Evolutionary conservation across 495 filamentous ascomycete genomes (phyloP).

Genomic region (Filosporella fistucella): DNA sequence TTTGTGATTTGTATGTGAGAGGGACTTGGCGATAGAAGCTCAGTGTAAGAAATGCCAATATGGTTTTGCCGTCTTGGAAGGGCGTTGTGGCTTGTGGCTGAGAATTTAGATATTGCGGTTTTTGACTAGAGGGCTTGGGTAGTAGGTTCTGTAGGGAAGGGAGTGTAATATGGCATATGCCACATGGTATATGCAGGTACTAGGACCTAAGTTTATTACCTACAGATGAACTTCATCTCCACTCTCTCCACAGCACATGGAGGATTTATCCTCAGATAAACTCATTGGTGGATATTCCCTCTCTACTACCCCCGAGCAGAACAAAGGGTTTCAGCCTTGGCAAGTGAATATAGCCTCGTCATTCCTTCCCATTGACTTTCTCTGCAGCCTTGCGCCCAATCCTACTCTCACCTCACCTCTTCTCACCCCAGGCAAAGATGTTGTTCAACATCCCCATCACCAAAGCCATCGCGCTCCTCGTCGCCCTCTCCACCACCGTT

Average conservation of each 20-base stretch:
- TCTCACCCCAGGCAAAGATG: not conserved
- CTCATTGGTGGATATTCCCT: constrained; percentile 1
- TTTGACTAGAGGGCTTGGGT: too few relatives aligned
- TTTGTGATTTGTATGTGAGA: too few relatives aligned
- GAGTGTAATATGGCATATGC: too few relatives aligned
- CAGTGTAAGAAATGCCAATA: too few relatives aligned
- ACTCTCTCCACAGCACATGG: too few relatives aligned
- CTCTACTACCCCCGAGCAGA: not conserved
- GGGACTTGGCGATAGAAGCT: too few relatives aligned
- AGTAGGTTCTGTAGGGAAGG: too few relatives aligned
- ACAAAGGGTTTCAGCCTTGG: not conserved
- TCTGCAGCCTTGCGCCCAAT: not conserved
- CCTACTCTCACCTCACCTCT: not conserved
- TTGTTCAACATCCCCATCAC: constrained; percentile 3
- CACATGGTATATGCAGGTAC: too few relatives aligned
- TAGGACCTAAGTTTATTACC: too few relatives aligned
- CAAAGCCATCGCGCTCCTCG: not conserved
- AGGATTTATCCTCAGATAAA: too few relatives aligned
- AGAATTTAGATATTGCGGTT: constrained; percentile 48
- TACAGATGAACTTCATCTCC: too few relatives aligned
- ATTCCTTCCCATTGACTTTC: not conserved
- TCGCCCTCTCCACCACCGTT: not conserved
- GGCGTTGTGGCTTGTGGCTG: constrained; percentile 43
- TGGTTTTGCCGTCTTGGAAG: too few relatives aligned
- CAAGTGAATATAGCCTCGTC: constrained; percentile 1